Percentiles rank a stretch among this genome's conserved stretches.
Conservation (phyloP, 176 grass and related monocot species). For the Microstegium vimineum region DNA sequence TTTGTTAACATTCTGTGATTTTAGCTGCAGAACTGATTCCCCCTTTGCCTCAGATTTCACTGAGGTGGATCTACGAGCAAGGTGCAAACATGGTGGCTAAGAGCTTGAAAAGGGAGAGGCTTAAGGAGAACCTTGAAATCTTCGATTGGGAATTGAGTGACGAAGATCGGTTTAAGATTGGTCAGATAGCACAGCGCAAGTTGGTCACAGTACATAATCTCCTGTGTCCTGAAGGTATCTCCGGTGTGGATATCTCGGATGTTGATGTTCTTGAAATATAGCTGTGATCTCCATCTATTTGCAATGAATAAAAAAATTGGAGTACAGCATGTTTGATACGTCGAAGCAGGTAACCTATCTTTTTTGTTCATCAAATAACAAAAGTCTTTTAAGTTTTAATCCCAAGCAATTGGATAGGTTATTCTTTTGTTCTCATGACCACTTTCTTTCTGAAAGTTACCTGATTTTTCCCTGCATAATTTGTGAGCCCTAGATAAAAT, state of each 20-base stretch:
- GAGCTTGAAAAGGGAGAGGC: conserved; percentile 47
- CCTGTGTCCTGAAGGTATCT: conserved; percentile 39
- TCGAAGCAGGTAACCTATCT: neutral
- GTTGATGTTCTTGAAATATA: conserved; percentile 51
- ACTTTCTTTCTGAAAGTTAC: neutral
- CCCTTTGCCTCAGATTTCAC: conserved; percentile 39
- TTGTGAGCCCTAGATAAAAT: neutral
- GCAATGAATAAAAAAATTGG: neutral
- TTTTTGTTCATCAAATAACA: neutral
- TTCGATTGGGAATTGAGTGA: conserved; percentile 64
- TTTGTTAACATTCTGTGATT: neutral
- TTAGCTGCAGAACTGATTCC: neutral
- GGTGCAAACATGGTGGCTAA: conserved; percentile 49
- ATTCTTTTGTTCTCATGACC: neutral
- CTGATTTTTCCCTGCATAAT: neutral
- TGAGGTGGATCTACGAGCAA: conserved; percentile 70
- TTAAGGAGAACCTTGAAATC: conserved; percentile 45
- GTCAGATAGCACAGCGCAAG: conserved; percentile 45
- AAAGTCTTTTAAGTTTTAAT: neutral
- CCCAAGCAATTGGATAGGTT: neutral
- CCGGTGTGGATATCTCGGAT: conserved; percentile 26
- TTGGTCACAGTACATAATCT: neutral
- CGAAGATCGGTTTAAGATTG: conserved; percentile 49
- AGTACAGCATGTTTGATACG: neutral
- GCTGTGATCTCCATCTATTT: neutral